A percentile compares a stretch with the other conserved stretches of the same genome.
phyloP scores from a whole-genome alignment of 352 stramenopile genomes.

The Thraustotheca clavata region DNA sequence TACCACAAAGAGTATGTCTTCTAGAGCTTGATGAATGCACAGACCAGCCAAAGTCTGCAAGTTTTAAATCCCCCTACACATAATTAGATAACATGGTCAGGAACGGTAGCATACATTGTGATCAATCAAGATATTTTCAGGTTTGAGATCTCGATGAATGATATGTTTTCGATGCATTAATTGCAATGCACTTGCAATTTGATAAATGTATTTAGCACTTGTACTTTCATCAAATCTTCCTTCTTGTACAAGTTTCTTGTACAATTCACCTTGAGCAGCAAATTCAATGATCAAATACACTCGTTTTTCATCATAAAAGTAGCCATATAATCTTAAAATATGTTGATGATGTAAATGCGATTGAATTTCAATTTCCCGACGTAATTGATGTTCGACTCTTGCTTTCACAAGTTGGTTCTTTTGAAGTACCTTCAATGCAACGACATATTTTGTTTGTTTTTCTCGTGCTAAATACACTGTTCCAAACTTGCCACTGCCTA shows the following conservation, averaged over 20 bases:
- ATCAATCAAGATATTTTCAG: slow-evolving; percentile 97
- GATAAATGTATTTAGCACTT: slow-evolving; percentile 91
- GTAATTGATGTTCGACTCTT: slow-evolving; percentile 88
- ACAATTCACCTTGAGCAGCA: slow-evolving; percentile 68
- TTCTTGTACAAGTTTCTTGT: slow-evolving; percentile 86
- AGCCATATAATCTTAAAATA: slow-evolving; percentile 62
- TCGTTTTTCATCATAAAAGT: slow-evolving; percentile 80
- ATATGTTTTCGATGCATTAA: slow-evolving; percentile 99
- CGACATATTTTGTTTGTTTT: slow-evolving; percentile 97
- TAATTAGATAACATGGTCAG: neutral
- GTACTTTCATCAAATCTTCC: slow-evolving; percentile 90
- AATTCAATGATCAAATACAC: slow-evolving; percentile 83
- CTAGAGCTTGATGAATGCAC: slow-evolving; percentile 94
- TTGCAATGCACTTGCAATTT: slow-evolving; percentile 89
- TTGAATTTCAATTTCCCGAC: slow-evolving; percentile 82
- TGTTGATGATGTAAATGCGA: slow-evolving; percentile 63
- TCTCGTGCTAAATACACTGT: slow-evolving; percentile 98
- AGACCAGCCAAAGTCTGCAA: slow-evolving; percentile 99
- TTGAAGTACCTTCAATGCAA: slow-evolving; percentile 98
- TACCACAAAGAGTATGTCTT: slow-evolving; percentile 97
- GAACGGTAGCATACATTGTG: slow-evolving; percentile 37
- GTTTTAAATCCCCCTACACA: slow-evolving; percentile 93
- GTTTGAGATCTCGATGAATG: slow-evolving; percentile 99
- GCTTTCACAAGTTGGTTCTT: slow-evolving; percentile 97
- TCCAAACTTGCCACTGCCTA: slow-evolving; percentile 98